Evolutionary conservation across 2,329 filamentous ascomycete species (phyloP).

Genomic region (Alternaria angustiovoidea): DNA sequence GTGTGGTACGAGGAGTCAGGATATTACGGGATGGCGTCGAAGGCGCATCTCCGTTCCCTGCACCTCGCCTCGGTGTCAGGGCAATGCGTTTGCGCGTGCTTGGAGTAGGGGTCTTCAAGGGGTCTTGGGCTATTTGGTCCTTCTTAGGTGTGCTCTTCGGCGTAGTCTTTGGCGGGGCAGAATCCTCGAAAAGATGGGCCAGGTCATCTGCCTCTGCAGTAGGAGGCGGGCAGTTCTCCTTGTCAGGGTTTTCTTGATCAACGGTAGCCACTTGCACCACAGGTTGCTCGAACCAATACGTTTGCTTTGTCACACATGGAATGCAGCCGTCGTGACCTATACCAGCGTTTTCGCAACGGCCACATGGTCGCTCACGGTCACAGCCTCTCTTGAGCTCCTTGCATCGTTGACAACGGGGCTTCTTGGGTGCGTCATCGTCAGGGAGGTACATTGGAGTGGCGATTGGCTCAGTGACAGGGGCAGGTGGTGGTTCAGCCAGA

Average conservation of each 20-base stretch:
- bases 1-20: slow-evolving; percentile 48
- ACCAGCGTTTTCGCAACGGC: slow-evolving; percentile 30
- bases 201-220: slow-evolving; percentile 60
- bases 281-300: slow-evolving; percentile 28
- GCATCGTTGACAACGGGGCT: slow-evolving; percentile 36
- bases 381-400: slow-evolving; percentile 34
- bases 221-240: slow-evolving; percentile 62
- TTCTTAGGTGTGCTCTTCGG: slow-evolving; percentile 67
- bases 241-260: slow-evolving; percentile 54
- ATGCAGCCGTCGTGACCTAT: slow-evolving; percentile 34
- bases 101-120: slow-evolving; percentile 57
- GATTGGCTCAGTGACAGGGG: slow-evolving; percentile 11
- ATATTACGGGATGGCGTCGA: slow-evolving; percentile 46
- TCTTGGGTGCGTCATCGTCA: slow-evolving; percentile 26
- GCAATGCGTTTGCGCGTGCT: slow-evolving; percentile 47
- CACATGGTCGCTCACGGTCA: slow-evolving; percentile 38
- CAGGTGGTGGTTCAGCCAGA: slow-evolving; percentile 59
- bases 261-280: slow-evolving; percentile 17
- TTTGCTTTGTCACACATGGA: slow-evolving; percentile 26
- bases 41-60: slow-evolving; percentile 26
- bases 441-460: slow-evolving; percentile 11
- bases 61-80: slow-evolving; percentile 44
- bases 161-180: slow-evolving; percentile 64
- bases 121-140: slow-evolving; percentile 61
- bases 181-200: slow-evolving; percentile 72